Conservation (phyloP, 352 stramenopile genomes). For the Phytophthora niederhauseri region DNA sequence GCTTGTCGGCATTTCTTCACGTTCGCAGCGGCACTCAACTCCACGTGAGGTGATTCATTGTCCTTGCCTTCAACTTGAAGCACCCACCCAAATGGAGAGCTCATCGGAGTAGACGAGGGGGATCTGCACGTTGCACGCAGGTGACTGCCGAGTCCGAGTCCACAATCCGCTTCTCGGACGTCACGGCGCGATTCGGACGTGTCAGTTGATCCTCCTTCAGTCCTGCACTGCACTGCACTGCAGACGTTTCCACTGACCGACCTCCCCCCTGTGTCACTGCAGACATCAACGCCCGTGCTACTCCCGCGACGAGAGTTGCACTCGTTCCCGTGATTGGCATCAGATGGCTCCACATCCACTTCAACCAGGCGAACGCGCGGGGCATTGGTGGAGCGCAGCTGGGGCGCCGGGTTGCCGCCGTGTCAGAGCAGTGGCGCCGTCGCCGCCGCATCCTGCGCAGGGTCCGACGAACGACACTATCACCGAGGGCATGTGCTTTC, state of each 20-base stretch:
- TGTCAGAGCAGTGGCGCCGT: background rate
- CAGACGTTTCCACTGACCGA: background rate
- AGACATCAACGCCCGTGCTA: background rate
- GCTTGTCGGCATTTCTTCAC: background rate
- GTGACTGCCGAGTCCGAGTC: background rate
- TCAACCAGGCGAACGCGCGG: background rate
- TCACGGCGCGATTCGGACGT: background rate
- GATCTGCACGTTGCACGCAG: background rate
- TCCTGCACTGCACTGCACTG: background rate
- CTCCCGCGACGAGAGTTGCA: background rate
- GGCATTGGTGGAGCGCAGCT: background rate
- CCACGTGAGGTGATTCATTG: background rate
- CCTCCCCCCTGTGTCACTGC: background rate
- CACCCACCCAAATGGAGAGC: background rate
- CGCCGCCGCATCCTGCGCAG: too few species aligned
- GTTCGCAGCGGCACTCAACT: background rate
- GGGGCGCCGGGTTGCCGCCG: background rate
- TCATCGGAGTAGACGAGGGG: background rate
- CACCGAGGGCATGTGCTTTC: too few species aligned
- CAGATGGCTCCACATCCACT: background rate
- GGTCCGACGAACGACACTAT: too few species aligned
- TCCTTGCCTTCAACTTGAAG: background rate
- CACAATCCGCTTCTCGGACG: background rate
- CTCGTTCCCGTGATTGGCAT: background rate
- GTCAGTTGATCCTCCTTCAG: background rate